phyloP scores from a whole-genome alignment of 495 filamentous ascomycete species.

The Tuber microsphaerosporum region DNA sequence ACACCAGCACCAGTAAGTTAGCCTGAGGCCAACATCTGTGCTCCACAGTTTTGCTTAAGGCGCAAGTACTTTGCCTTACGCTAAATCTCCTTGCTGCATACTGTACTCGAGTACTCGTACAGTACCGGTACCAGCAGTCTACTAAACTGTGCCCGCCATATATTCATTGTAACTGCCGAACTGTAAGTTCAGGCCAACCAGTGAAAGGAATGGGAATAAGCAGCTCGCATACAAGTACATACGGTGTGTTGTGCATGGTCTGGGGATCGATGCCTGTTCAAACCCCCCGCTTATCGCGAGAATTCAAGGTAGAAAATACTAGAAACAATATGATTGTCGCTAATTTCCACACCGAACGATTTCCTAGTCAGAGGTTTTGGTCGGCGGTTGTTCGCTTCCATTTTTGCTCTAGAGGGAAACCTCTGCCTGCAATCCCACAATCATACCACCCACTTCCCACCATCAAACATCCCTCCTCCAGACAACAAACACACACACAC shows the following conservation, averaged over 20 bases:
- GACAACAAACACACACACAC: background rate
- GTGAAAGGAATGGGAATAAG: background rate
- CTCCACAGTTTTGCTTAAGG: background rate
- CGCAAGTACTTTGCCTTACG: background rate
- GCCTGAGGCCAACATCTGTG: background rate
- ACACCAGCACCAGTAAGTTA: background rate
- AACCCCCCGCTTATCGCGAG: background rate
- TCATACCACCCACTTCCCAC: conserved; percentile 29
- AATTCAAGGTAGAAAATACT: background rate
- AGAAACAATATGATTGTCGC: conserved; percentile 3
- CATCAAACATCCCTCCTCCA: conserved; percentile 20
- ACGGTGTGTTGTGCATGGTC: background rate
- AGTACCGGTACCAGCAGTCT: background rate
- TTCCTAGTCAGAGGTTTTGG: background rate
- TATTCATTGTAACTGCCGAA: background rate
- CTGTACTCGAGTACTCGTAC: no score
- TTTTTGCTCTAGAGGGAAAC: background rate
- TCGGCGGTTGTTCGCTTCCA: background rate
- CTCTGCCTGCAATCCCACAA: conserved; percentile 11
- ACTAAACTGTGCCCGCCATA: background rate
- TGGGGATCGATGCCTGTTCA: background rate
- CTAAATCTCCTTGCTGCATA: background rate
- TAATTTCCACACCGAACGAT: background rate
- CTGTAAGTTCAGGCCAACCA: background rate
- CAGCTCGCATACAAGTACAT: background rate